Percentiles rank a stretch among this genome's conserved stretches.
These are phyloP conservation scores for Metschnikowia peoriensis DNA, from an alignment of 805 yeast genomes.

Conservation along the genomic window DNA sequence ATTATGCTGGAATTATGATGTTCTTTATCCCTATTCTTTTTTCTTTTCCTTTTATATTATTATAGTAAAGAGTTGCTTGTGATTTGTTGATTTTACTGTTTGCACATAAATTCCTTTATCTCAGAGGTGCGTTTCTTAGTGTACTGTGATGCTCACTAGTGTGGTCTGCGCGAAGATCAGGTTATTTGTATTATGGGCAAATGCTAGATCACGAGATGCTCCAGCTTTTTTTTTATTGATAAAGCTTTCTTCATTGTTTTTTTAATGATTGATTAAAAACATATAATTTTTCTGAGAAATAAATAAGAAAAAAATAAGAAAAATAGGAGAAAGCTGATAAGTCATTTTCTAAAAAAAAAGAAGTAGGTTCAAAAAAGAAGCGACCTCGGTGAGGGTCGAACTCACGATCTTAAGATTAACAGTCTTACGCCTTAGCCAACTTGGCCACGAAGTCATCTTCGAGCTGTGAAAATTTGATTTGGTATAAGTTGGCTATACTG, in stretches of 20 bases:
- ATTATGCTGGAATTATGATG: background rate
- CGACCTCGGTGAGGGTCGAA: constrained; percentile 35
- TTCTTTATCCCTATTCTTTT: background rate
- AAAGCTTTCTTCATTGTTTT: no score
- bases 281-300: no score
- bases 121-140: no score
- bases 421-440: constrained; percentile 30
- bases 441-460: constrained; percentile 26
- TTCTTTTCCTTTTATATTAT: background rate
- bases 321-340: background rate
- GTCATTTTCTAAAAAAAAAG: background rate
- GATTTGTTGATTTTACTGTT: background rate
- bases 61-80: background rate
- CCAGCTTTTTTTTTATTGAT: no score
- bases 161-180: background rate
- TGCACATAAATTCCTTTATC: no score
- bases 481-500: no score
- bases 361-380: constrained; percentile 8
- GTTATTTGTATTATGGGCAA: background rate
- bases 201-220: no score
- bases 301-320: background rate
- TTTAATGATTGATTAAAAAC: no score
- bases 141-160: background rate
- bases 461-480: background rate
- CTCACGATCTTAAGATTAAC: constrained; percentile 33